Percentiles rank a stretch among this genome's conserved stretches.
These are phyloP conservation scores for Karstenula rhodostoma DNA, from an alignment of 2,329 filamentous ascomycete species.

Conservation along the genomic window DNA sequence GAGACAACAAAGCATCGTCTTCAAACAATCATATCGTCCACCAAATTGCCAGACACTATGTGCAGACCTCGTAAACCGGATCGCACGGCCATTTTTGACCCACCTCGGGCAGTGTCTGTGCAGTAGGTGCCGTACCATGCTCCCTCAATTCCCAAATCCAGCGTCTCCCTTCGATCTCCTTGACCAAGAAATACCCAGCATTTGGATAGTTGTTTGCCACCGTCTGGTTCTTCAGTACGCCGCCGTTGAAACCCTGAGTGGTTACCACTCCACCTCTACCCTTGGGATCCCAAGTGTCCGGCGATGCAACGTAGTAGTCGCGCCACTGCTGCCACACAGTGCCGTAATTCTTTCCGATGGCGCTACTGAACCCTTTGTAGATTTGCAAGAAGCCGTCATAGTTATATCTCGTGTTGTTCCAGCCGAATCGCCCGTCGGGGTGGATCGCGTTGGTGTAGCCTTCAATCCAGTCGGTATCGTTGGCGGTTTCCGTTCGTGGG, in stretches of 20 bases:
- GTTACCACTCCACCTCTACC: conserved; percentile 12
- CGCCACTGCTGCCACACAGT: conserved; percentile 16
- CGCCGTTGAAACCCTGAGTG: conserved; percentile 13
- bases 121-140: conserved; percentile 8
- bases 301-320: conserved; percentile 18
- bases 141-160: conserved; percentile 17
- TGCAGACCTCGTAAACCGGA: conserved; percentile 8
- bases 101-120: conserved; percentile 5
- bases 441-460: conserved; percentile 6
- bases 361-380: conserved; percentile 11
- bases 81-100: conserved; percentile 12
- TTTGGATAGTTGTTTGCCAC: conserved; percentile 12
- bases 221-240: background rate
- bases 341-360: conserved; percentile 11
- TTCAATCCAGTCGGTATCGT: conserved; percentile 13
- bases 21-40: too few relatives aligned
- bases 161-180: conserved; percentile 13
- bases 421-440: conserved; percentile 9
- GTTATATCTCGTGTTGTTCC: conserved; percentile 15
- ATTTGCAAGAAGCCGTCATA: conserved; percentile 10
- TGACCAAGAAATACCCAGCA: conserved; percentile 10
- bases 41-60: background rate
- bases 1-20: background rate
- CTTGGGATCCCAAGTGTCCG: conserved; percentile 14
- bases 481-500: conserved; percentile 7